Percentiles rank a stretch among this genome's conserved stretches.
These are phyloP conservation scores for Sarocladium oryzae DNA, from an alignment of 2,329 filamentous ascomycete genomes.

Conservation along the genomic window DNA sequence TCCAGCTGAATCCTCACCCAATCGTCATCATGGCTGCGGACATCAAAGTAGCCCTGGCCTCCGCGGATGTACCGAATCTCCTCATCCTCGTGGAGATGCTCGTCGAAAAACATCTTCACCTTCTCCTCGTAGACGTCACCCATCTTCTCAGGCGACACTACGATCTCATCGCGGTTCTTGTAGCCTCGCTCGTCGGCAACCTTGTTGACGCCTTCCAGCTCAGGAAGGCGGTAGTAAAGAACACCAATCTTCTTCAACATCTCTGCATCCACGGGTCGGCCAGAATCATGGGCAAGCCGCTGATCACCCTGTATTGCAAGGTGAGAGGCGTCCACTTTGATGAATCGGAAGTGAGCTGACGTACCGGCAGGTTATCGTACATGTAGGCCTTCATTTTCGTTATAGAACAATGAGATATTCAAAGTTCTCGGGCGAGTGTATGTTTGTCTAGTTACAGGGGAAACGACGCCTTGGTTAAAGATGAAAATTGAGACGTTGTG, in stretches of 20 bases:
- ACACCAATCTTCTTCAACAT: conserved; percentile 74
- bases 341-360: conserved; percentile 17
- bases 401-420: background rate
- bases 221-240: conserved; percentile 63
- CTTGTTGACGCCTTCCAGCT: conserved; percentile 60
- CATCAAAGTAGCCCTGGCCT: conserved; percentile 89
- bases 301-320: conserved; percentile 69
- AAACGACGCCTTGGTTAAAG: too few species aligned
- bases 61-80: conserved; percentile 93
- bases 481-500: background rate
- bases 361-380: conserved; percentile 49
- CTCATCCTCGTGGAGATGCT: conserved; percentile 97
- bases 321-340: conserved; percentile 1
- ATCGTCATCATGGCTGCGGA: conserved; percentile 71
- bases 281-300: conserved; percentile 82
- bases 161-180: conserved; percentile 92
- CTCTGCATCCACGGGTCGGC: conserved; percentile 55
- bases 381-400: conserved; percentile 50
- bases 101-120: conserved; percentile 87
- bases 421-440: background rate
- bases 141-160: conserved; percentile 79
- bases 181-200: conserved; percentile 74
- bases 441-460: too few species aligned
- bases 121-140: conserved; percentile 86
- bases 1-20: conserved; percentile 85